Conservation (phyloP, 805 yeast genomes). For the Hanseniaspora lindneri region DNA sequence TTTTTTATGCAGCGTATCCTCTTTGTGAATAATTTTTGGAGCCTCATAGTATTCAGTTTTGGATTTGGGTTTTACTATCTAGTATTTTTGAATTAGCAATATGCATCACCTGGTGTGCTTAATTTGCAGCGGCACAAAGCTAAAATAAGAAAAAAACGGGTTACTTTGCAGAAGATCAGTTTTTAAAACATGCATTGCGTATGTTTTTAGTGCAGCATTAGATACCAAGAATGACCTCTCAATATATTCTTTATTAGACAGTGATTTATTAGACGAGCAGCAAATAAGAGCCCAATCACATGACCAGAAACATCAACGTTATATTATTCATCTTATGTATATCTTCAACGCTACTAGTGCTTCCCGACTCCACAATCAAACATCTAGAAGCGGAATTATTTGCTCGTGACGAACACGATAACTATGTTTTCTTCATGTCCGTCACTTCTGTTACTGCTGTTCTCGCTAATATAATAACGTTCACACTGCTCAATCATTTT, state of each 20-base stretch:
- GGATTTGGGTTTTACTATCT: too few species aligned
- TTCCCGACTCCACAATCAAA: not conserved
- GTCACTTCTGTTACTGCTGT: not conserved
- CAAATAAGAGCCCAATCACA: not conserved
- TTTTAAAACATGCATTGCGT: too few species aligned
- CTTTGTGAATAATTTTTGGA: slow-evolving; percentile 29
- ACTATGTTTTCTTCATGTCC: not conserved
- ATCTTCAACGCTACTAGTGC: not conserved
- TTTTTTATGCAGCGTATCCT: too few species aligned
- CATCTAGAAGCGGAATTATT: not conserved
- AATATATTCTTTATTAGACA: too few species aligned
- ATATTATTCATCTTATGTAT: not conserved
- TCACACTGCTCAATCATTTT: not conserved
- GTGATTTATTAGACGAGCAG: not conserved
- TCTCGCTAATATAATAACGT: not conserved
- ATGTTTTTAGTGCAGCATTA: too few species aligned
- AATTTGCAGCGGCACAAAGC: too few species aligned
- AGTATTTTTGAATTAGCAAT: too few species aligned
- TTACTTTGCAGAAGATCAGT: too few species aligned
- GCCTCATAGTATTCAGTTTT: too few species aligned
- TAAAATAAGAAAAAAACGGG: too few species aligned
- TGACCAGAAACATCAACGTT: not conserved
- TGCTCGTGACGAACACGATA: not conserved
- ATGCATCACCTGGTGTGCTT: too few species aligned
- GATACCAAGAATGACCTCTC: too few species aligned